A percentile compares a stretch with the other conserved stretches of the same genome.
Evolutionary conservation across 345 rosid species (phyloP).

Genomic region (Bruguiera sexangula): DNA sequence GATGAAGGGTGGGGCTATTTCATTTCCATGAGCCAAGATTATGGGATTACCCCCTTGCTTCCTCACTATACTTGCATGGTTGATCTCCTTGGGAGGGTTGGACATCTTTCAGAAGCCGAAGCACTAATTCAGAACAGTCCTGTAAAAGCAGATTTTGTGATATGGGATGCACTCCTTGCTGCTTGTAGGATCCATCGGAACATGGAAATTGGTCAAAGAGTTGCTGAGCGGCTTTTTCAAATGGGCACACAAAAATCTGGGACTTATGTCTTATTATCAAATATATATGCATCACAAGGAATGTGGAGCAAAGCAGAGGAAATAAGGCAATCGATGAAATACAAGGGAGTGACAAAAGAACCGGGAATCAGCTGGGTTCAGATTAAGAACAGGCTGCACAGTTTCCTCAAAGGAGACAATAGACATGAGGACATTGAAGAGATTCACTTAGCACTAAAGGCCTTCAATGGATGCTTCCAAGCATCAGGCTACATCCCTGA

Average conservation of each 20-base stretch:
- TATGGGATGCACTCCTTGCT: conserved; percentile 24
- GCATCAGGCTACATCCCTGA: conserved; percentile 3
- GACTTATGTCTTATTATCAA: conserved; percentile 15
- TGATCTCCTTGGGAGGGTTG: conserved; percentile 31
- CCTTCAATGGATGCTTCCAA: conserved; percentile 9
- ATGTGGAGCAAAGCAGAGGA: conserved; percentile 11
- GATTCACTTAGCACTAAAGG: conserved; percentile 6
- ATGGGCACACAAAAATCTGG: conserved; percentile 7
- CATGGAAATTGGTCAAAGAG: conserved; percentile 10
- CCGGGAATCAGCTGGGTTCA: conserved; percentile 22
- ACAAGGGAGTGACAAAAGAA: conserved; percentile 11
- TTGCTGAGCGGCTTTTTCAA: conserved; percentile 18
- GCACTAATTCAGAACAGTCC: conserved; percentile 16
- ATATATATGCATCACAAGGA: conserved; percentile 20
- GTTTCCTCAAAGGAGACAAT: conserved; percentile 6
- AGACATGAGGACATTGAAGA: conserved; percentile 11
- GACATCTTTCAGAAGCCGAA: conserved; percentile 26
- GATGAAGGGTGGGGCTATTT: conserved; percentile 28
- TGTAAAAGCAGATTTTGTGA: conserved; percentile 17
- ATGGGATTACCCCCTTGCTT: conserved; percentile 22
- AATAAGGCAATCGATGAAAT: conserved; percentile 15
- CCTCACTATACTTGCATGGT: conserved; percentile 21
- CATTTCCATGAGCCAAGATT: conserved; percentile 26
- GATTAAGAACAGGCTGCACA: conserved; percentile 16
- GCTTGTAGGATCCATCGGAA: conserved; percentile 21